A percentile compares a stretch with the other conserved stretches of the same genome.
These are phyloP conservation scores for Fragaria vesca DNA, from an alignment of 306 rosid genomes.

Conservation along the genomic window DNA sequence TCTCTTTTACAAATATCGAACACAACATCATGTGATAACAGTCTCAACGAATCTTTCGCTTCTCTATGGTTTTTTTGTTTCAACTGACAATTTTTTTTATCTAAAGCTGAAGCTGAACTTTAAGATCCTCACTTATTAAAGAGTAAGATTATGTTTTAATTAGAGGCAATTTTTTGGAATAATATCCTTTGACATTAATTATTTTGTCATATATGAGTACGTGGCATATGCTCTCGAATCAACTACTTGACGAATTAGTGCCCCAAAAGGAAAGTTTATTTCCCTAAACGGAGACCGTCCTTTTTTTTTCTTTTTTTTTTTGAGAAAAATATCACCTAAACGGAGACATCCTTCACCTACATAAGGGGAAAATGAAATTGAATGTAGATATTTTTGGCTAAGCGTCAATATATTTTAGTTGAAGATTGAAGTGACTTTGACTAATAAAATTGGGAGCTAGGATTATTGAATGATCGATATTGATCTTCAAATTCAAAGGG, in stretches of 20 bases:
- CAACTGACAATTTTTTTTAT: not conserved
- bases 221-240: not conserved
- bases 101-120: not conserved
- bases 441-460: not conserved
- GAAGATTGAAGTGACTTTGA: slow-evolving; percentile 8
- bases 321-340: too few relatives aligned
- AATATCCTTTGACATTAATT: not conserved
- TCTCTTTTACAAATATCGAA: not conserved
- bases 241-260: not conserved
- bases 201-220: not conserved
- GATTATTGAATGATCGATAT: not conserved
- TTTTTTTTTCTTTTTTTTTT: not conserved
- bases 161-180: too few relatives aligned
- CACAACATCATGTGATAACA: not conserved
- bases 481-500: slow-evolving; percentile 2
- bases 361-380: not conserved
- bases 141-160: not conserved
- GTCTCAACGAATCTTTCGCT: not conserved
- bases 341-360: not conserved
- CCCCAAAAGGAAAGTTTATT: not conserved
- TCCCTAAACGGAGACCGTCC: not conserved
- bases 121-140: not conserved
- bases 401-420: slow-evolving; percentile 6
- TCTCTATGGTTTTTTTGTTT: not conserved
- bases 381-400: not conserved